Evolutionary conservation across 768 basidiomycete genomes (phyloP).

Genomic region (Phaffia australis): DNA sequence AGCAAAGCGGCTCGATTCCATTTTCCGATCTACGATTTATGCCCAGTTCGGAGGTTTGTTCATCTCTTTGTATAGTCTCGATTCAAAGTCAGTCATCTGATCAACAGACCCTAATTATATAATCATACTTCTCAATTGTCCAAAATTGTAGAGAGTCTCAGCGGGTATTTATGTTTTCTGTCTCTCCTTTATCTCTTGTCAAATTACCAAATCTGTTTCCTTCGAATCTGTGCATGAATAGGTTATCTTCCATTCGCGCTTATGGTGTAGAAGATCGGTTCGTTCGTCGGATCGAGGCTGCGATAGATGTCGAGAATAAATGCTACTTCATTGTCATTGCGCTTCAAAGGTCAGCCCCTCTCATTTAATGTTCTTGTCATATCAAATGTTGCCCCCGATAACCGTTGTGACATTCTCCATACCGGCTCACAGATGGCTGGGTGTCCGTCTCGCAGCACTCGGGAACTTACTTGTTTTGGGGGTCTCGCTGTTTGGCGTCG

Average conservation of each 20-base stretch:
- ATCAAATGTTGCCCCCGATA: not conserved
- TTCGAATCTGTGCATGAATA: not conserved
- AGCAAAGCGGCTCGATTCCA: slow-evolving; percentile 48
- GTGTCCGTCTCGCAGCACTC: slow-evolving; percentile 45
- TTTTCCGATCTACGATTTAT: not conserved
- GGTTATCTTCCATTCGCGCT: slow-evolving; percentile 58
- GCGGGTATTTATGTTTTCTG: slow-evolving; percentile 43
- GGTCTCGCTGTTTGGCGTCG: slow-evolving; percentile 71
- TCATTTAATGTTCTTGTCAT: no score
- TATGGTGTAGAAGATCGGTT: slow-evolving; percentile 74
- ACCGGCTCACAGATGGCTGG: slow-evolving; percentile 53
- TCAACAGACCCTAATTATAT: not conserved
- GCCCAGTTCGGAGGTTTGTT: not conserved
- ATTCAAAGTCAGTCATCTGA: slow-evolving; percentile 44
- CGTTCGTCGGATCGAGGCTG: slow-evolving; percentile 34
- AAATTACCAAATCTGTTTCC: not conserved
- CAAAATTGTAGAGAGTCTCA: slow-evolving; percentile 76
- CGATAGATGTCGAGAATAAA: slow-evolving; percentile 54
- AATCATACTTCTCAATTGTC: not conserved
- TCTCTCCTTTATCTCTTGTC: slow-evolving; percentile 41
- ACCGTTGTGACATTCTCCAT: slow-evolving; percentile 38
- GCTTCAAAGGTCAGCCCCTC: slow-evolving; percentile 20
- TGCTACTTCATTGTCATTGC: slow-evolving; percentile 31
- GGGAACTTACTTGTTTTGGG: slow-evolving; percentile 54
- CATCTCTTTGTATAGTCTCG: not conserved